Evolutionary conservation across 768 basidiomycete genomes (phyloP).

Genomic region (Terana coerulea): DNA sequence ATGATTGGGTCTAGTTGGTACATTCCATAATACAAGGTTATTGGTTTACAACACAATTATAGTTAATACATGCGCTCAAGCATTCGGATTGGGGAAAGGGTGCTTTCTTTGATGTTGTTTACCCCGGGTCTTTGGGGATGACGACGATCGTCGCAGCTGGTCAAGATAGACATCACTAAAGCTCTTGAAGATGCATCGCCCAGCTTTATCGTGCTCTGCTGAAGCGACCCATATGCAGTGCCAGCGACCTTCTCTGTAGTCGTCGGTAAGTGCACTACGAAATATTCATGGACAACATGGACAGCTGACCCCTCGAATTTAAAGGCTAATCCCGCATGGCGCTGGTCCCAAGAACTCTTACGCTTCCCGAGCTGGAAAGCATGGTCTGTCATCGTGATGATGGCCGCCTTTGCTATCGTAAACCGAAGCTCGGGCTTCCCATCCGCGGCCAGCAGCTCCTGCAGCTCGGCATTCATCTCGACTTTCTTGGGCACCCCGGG

Average conservation of each 20-base stretch:
- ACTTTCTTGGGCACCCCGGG: slow-evolving; percentile 56
- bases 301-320: slow-evolving; percentile 40
- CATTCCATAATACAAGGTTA: no score
- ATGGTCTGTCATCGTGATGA: slow-evolving; percentile 54
- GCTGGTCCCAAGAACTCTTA: slow-evolving; percentile 40
- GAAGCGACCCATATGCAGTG: slow-evolving; percentile 65
- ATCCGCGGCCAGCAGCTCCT: slow-evolving; percentile 34
- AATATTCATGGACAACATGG: not conserved
- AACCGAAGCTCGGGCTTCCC: slow-evolving; percentile 31
- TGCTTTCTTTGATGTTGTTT: no score
- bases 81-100: no score
- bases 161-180: slow-evolving; percentile 60
- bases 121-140: slow-evolving; percentile 3
- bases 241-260: slow-evolving; percentile 39
- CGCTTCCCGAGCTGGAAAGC: slow-evolving; percentile 41
- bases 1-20: no score
- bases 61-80: no score
- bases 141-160: slow-evolving; percentile 30
- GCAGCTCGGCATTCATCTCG: slow-evolving; percentile 45
- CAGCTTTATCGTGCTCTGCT: slow-evolving; percentile 42
- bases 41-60: no score
- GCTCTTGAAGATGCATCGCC: slow-evolving; percentile 42
- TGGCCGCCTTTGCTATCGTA: slow-evolving; percentile 48
- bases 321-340: slow-evolving; percentile 47
- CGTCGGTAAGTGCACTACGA: not conserved